Evolutionary conservation across 441 rosid species (phyloP).

Genomic region (Theobroma grandiflorum): DNA sequence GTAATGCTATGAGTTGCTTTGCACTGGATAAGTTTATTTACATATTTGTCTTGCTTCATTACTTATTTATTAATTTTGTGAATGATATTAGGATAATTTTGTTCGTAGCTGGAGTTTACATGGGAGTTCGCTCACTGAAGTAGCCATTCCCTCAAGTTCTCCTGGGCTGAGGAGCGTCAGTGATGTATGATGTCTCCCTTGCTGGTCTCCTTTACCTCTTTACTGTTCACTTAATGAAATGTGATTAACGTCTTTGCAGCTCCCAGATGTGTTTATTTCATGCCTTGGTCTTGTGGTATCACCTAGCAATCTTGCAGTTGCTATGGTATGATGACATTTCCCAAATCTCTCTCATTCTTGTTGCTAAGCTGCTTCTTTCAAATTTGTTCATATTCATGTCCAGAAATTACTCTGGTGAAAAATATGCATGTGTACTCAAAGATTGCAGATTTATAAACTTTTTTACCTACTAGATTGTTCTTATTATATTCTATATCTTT

Average conservation of each 20-base stretch:
- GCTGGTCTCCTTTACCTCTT: conserved; percentile 14
- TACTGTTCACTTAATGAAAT: conserved; percentile 26
- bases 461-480: background rate
- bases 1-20: conserved; percentile 4
- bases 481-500: background rate
- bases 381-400: background rate
- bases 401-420: background rate
- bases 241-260: conserved; percentile 51
- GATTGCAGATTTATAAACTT: background rate
- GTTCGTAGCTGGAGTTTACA: conserved; percentile 76
- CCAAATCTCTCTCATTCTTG: conserved; percentile 1
- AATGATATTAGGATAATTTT: conserved; percentile 72
- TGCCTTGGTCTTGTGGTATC: conserved; percentile 86
- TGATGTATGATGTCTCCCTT: conserved; percentile 61
- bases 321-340: conserved; percentile 59
- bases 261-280: conserved; percentile 78
- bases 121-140: conserved; percentile 68
- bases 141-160: conserved; percentile 68
- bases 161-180: conserved; percentile 63
- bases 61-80: conserved; percentile 18
- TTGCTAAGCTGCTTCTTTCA: conserved; percentile 21
- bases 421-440: background rate
- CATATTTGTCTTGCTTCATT: background rate
- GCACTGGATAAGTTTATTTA: background rate
- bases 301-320: conserved; percentile 83